Evolutionary conservation across 495 filamentous ascomycete genomes (phyloP).

Genomic region (Hypomontagnella submonticulosa): DNA sequence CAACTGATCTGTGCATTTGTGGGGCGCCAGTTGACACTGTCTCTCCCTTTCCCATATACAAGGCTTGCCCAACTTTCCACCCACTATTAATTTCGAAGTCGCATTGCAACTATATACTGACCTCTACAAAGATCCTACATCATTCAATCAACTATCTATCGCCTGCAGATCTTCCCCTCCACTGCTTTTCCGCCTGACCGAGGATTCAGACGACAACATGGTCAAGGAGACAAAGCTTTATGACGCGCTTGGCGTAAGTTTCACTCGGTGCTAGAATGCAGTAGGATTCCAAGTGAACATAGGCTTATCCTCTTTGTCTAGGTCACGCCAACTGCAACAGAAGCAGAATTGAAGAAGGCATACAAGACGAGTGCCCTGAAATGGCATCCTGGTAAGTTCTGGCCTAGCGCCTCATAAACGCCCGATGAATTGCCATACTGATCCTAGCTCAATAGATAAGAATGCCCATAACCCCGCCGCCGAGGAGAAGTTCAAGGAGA

Average conservation of each 20-base stretch:
- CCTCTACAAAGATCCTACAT: slow-evolving; percentile 25
- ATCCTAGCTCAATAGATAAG: slow-evolving; percentile 74
- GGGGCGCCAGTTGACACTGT: slow-evolving; percentile 37
- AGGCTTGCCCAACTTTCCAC: slow-evolving; percentile 17
- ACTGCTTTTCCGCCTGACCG: slow-evolving; percentile 12
- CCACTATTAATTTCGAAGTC: slow-evolving; percentile 2
- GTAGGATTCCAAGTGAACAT: background rate
- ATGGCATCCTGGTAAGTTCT: slow-evolving; percentile 82
- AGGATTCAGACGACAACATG: slow-evolving; percentile 67
- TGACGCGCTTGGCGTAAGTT: slow-evolving; percentile 83
- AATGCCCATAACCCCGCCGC: slow-evolving; percentile 93
- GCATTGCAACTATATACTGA: slow-evolving; percentile 16
- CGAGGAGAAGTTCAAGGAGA: slow-evolving; percentile 97
- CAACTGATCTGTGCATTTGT: slow-evolving; percentile 36
- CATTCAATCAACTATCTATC: slow-evolving; percentile 1
- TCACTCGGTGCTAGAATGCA: background rate
- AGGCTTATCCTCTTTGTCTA: slow-evolving; percentile 54
- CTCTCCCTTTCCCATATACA: slow-evolving; percentile 36
- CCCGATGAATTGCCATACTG: slow-evolving; percentile 25
- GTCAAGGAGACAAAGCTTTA: slow-evolving; percentile 91
- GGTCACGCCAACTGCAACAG: slow-evolving; percentile 77
- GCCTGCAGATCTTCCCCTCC: slow-evolving; percentile 11
- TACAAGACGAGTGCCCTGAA: slow-evolving; percentile 92
- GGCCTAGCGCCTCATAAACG: background rate
- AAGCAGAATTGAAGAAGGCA: slow-evolving; percentile 85